A percentile compares a stretch with the other conserved stretches of the same genome.
These are phyloP conservation scores for Salvia sclarea DNA, from an alignment of 305 asterid genomes.

Conservation along the genomic window DNA sequence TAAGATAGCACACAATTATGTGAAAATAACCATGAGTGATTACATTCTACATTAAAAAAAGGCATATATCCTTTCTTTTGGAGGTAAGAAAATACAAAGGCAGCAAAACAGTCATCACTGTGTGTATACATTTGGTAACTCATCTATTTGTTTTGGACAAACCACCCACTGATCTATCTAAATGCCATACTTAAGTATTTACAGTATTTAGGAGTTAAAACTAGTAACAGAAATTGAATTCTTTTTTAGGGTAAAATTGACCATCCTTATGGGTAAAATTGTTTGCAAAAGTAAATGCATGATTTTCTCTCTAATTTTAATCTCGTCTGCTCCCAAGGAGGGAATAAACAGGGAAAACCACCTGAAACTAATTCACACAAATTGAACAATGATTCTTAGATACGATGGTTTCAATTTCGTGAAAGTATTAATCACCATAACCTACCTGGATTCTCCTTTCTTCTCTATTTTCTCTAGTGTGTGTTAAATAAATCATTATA, in stretches of 20 bases:
- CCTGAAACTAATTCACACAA: neutral
- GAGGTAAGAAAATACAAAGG: neutral
- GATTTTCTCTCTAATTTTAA: neutral
- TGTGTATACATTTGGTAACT: neutral
- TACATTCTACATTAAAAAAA: neutral
- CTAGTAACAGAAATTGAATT: neutral
- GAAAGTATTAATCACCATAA: neutral
- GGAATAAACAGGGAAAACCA: neutral
- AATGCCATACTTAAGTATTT: neutral
- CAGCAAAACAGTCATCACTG: neutral
- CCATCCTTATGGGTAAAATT: neutral
- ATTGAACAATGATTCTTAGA: neutral
- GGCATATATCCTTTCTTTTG: neutral
- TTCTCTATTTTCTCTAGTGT: neutral
- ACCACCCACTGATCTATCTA: neutral
- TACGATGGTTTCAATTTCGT: neutral
- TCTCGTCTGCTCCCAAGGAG: neutral
- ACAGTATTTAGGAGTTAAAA: neutral
- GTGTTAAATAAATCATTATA: neutral
- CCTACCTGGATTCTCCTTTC: neutral
- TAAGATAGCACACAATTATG: slow-evolving; percentile 10
- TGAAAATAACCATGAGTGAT: neutral
- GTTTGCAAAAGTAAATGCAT: neutral
- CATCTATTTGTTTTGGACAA: neutral
- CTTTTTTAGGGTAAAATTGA: neutral